phyloP scores from a whole-genome alignment of 2,329 filamentous ascomycete genomes.

The Dryadomyces quercus-mongolicae region DNA sequence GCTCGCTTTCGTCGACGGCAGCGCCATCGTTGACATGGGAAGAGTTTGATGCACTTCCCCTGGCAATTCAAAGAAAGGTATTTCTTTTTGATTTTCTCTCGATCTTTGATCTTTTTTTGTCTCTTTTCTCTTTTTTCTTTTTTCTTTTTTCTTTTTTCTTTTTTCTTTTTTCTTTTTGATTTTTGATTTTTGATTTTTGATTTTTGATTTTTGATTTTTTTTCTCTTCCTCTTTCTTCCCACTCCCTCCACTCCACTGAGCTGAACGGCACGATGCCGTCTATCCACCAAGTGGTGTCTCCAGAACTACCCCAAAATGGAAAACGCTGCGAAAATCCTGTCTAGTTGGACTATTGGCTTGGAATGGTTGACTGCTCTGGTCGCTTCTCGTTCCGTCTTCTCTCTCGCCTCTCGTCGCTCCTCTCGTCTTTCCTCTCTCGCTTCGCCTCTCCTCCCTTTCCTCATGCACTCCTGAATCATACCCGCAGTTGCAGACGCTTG shows the following conservation, averaged over 20 bases:
- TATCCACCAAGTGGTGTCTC: too few relatives aligned
- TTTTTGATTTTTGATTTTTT: neutral
- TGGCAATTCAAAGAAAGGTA: slow-evolving; percentile 39
- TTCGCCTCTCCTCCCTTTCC: neutral
- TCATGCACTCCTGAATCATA: too few relatives aligned
- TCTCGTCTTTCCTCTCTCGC: neutral
- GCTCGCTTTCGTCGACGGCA: slow-evolving; percentile 12
- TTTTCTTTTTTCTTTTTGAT: neutral
- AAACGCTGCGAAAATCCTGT: too few relatives aligned
- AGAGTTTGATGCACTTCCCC: slow-evolving; percentile 36
- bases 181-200: neutral
- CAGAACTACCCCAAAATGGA: too few relatives aligned
- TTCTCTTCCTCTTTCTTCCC: neutral
- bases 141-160: neutral
- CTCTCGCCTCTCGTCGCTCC: neutral
- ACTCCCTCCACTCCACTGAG: too few relatives aligned
- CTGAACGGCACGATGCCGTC: too few relatives aligned
- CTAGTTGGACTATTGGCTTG: too few relatives aligned
- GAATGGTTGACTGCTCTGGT: too few relatives aligned
- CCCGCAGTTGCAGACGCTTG: neutral
- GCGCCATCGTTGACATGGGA: slow-evolving; percentile 27
- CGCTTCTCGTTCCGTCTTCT: neutral
- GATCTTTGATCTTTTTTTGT: neutral
- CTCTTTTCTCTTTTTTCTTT: neutral
- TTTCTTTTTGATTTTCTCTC: neutral